Evolutionary conservation across 2,329 filamentous ascomycete species (phyloP).

Genomic region (Colletotrichum somersetense): DNA sequence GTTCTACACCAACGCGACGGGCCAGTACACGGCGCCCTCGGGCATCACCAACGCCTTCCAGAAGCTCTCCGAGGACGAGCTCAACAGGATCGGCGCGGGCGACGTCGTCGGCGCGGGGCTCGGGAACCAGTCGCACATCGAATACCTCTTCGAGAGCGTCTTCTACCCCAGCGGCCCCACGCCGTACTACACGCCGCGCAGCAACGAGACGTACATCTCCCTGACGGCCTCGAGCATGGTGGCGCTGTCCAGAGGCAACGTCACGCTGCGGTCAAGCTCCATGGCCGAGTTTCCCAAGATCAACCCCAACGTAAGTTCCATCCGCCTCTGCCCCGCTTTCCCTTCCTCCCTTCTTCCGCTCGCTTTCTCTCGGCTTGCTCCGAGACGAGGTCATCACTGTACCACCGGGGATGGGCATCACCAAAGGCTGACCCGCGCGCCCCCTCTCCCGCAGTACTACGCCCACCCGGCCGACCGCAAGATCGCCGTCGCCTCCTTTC

Average conservation of each 20-base stretch:
- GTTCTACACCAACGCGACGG: slow-evolving; percentile 44
- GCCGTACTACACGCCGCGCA: slow-evolving; percentile 45
- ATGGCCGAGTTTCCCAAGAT: slow-evolving; percentile 45
- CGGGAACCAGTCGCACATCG: slow-evolving; percentile 46
- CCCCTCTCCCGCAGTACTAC: slow-evolving; percentile 44
- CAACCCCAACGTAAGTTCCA: slow-evolving; percentile 44
- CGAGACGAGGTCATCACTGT: slow-evolving; percentile 29
- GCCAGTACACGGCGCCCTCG: slow-evolving; percentile 45
- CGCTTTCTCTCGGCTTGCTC: background rate
- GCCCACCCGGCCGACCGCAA: slow-evolving; percentile 47
- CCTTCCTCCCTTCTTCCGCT: too few species aligned
- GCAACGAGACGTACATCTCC: slow-evolving; percentile 47
- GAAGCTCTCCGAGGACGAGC: slow-evolving; percentile 42
- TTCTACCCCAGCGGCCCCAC: slow-evolving; percentile 48
- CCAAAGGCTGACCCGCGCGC: slow-evolving; percentile 42
- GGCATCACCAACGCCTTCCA: slow-evolving; percentile 47
- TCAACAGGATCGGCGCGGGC: slow-evolving; percentile 43
- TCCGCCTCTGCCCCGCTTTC: background rate
- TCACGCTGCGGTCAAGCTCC: slow-evolving; percentile 42
- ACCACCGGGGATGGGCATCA: slow-evolving; percentile 23
- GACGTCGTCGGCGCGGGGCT: slow-evolving; percentile 43
- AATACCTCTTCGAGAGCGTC: slow-evolving; percentile 47
- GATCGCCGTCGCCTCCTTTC: slow-evolving; percentile 50
- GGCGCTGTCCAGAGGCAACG: slow-evolving; percentile 44
- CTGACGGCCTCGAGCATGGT: slow-evolving; percentile 46